Conservation (phyloP, 495 filamentous ascomycete species). For the Neurospora sp. region DNA sequence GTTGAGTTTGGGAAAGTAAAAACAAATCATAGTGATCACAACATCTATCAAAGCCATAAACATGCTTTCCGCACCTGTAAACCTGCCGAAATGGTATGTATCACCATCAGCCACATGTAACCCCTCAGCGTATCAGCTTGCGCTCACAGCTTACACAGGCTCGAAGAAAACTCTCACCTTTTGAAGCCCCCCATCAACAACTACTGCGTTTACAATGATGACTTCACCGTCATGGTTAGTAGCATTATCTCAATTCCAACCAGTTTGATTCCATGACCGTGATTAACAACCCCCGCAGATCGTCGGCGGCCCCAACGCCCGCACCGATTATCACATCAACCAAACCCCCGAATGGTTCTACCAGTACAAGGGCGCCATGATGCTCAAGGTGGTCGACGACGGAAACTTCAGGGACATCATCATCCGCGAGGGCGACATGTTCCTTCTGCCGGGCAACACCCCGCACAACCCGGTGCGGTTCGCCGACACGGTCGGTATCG, state of each 20-base stretch:
- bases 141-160: constrained; percentile 44
- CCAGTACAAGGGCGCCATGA: constrained; percentile 86
- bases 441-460: constrained; percentile 80
- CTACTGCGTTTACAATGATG: constrained; percentile 83
- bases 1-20: not conserved
- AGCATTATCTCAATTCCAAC: not conserved
- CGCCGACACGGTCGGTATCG: constrained; percentile 63
- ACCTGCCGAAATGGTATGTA: constrained; percentile 75
- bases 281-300: constrained; percentile 43
- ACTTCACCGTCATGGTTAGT: constrained; percentile 66
- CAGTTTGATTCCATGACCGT: not conserved
- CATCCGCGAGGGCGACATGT: constrained; percentile 90
- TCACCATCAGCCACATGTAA: not conserved
- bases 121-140: not conserved
- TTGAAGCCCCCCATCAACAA: constrained; percentile 95
- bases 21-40: not conserved
- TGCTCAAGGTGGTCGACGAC: constrained; percentile 76
- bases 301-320: constrained; percentile 90
- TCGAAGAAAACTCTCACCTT: constrained; percentile 83
- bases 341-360: constrained; percentile 96
- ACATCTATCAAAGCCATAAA: not conserved
- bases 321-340: constrained; percentile 99
- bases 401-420: constrained; percentile 69
- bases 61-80: constrained; percentile 50
- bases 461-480: constrained; percentile 70